Evolutionary conservation across 2,329 filamentous ascomycete species (phyloP).

Genomic region (Diaporthe nobilis): DNA sequence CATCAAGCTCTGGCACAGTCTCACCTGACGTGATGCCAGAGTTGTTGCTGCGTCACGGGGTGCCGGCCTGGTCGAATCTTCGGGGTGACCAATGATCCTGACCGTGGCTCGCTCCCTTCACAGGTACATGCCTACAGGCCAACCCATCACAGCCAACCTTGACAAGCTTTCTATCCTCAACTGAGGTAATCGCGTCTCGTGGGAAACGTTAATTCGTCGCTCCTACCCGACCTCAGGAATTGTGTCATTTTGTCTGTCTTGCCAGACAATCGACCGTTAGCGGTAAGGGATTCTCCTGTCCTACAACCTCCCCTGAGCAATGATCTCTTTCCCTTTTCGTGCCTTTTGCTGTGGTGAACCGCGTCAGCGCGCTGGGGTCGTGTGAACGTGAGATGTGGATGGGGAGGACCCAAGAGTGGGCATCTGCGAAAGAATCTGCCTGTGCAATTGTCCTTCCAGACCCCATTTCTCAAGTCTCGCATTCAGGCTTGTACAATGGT

Average conservation of each 20-base stretch:
- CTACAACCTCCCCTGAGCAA: constrained; percentile 16
- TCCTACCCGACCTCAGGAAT: constrained; percentile 67
- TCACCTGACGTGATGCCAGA: constrained; percentile 29
- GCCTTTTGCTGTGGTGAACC: constrained; percentile 23
- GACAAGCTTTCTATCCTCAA: constrained; percentile 53
- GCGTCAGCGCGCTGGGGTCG: constrained; percentile 11
- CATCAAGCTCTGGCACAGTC: constrained; percentile 33
- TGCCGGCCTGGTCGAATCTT: background rate
- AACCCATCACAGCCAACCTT: constrained; percentile 50
- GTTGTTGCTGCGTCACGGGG: constrained; percentile 9
- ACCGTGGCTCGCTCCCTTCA: constrained; percentile 50
- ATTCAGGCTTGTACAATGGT: constrained; percentile 2
- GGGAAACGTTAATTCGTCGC: constrained; percentile 77
- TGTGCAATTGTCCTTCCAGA: constrained; percentile 16
- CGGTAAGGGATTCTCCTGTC: constrained; percentile 63
- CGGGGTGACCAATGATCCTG: constrained; percentile 28
- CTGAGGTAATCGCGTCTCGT: constrained; percentile 60
- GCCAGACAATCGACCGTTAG: constrained; percentile 59
- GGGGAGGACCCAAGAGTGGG: background rate
- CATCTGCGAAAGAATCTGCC: constrained; percentile 13
- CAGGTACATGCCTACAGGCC: constrained; percentile 60
- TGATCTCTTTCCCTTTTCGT: constrained; percentile 29
- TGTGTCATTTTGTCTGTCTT: constrained; percentile 63
- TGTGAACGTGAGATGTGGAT: constrained; percentile 18
- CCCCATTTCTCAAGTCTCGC: constrained; percentile 11